A percentile compares a stretch with the other conserved stretches of the same genome.
These are phyloP conservation scores for Penicillium freii DNA, from an alignment of 2,329 filamentous ascomycete species.

Conservation along the genomic window DNA sequence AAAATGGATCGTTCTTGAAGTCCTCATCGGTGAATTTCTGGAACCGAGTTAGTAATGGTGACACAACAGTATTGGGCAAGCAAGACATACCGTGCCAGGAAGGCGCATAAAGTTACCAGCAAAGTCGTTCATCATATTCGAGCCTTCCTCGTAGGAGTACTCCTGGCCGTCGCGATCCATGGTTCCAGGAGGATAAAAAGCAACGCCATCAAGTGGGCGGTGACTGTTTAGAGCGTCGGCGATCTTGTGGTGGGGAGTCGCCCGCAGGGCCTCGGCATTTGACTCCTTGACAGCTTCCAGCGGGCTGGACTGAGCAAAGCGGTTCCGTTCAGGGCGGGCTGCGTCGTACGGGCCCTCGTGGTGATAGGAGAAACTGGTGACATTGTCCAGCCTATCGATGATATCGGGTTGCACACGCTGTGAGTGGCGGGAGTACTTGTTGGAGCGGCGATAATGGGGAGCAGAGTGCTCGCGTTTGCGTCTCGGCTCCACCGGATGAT, in stretches of 20 bases:
- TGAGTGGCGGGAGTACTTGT: constrained; percentile 23
- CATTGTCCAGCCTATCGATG: constrained; percentile 75
- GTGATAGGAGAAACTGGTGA: constrained; percentile 69
- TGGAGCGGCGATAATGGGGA: constrained; percentile 19
- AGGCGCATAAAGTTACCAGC: constrained; percentile 68
- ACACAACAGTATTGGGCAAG: neutral
- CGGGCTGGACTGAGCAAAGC: constrained; percentile 61
- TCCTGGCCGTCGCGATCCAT: constrained; percentile 65
- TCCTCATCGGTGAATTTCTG: constrained; percentile 44
- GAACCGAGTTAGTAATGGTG: neutral
- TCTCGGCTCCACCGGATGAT: constrained; percentile 27
- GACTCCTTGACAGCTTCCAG: constrained; percentile 71
- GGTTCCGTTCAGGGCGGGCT: constrained; percentile 71
- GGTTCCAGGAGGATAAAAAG: constrained; percentile 70
- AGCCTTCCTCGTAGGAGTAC: constrained; percentile 81
- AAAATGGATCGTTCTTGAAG: constrained; percentile 42
- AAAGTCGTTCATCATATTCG: constrained; percentile 72
- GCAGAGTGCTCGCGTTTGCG: constrained; percentile 17
- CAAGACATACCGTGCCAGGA: constrained; percentile 64
- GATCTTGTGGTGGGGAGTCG: constrained; percentile 77
- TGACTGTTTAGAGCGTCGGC: constrained; percentile 70
- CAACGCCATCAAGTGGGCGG: constrained; percentile 77
- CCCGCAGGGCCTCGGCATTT: constrained; percentile 73
- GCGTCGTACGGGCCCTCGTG: constrained; percentile 91
- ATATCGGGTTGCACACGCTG: constrained; percentile 63